Base-by-base conservation (phyloP, 2,329 filamentous ascomycete genomes). In the Chaetomium sp. region DNA sequence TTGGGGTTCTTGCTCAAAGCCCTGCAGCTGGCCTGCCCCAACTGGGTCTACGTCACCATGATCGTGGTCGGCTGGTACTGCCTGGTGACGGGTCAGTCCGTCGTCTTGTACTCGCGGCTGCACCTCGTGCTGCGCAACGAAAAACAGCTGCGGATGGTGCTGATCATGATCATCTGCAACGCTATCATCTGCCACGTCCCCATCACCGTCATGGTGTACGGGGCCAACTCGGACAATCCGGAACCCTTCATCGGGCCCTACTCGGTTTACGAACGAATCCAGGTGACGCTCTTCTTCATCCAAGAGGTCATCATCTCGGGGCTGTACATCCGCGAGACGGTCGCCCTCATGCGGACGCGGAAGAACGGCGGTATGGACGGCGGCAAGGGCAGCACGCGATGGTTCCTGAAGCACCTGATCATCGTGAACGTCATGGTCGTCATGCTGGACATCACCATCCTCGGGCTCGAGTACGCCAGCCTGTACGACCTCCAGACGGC, bases 41-140 rank as follows among this genome's bases (percentile, higher is more conserved):
- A 13, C 19, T 47, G 49, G 55, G 29, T 47, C 6, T 75, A 78
- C 4, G 78, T 79, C 5, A 68, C 83, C 4, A 73, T 83, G 27
- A 62, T 68, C 27, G 78, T 78, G n/a, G 65, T 83, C 45, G 83
- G 83, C 1, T 86, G 84, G 83, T 81, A 78, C 70, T 72, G 75
- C 2, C 87, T 88, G 84, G 82, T 89, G 0, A 86, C 85, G 1
- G 87, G 86, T 0, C 85, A 88, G 72, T 82, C 82, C 0, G 70
- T 88, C 13, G 86, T 89, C 1, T 76, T 89, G 1, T 89, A 85
- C 77, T 88, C 85, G 0, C 80, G 87, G 7, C 78, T 89, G 0
- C 85, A 88, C 70, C 78, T 89, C 1, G 79, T 89, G 12, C 75
- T 86, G 3, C 80, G 80, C 19, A 83, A 85, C 76, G 60, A 79